Evolutionary conservation across 2,329 filamentous ascomycete genomes (phyloP).

Genomic region (Clathrospora elynae): DNA sequence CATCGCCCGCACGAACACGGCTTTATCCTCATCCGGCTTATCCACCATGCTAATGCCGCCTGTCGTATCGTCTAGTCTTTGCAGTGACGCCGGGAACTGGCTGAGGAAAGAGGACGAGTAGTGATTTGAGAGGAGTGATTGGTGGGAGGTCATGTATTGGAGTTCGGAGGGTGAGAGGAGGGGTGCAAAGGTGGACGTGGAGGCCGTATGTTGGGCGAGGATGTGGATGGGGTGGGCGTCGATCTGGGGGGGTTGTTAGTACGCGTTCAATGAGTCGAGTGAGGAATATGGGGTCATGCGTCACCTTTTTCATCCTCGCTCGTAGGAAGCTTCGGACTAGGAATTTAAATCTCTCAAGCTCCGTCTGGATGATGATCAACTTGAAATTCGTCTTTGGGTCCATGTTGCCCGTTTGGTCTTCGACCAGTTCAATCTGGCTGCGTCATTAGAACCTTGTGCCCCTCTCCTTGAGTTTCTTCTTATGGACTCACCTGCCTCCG

Average conservation of each 20-base stretch:
- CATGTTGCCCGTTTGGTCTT: constrained; percentile 75
- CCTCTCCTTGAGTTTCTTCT: not conserved
- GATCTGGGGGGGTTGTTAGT: constrained; percentile 58
- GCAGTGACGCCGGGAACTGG: constrained; percentile 77
- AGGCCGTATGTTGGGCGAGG: constrained; percentile 53
- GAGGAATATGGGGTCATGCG: not conserved
- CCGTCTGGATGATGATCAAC: constrained; percentile 93
- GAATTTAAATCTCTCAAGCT: constrained; percentile 93
- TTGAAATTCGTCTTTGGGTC: constrained; percentile 90
- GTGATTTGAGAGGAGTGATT: constrained; percentile 81
- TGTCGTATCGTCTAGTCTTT: constrained; percentile 86
- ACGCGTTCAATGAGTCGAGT: not conserved
- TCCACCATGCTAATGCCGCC: constrained; percentile 94
- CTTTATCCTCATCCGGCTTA: constrained; percentile 77
- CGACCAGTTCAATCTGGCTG: constrained; percentile 55
- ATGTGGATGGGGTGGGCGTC: constrained; percentile 78
- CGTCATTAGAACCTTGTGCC: constrained; percentile 23
- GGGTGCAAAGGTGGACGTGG: constrained; percentile 28
- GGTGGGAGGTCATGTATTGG: constrained; percentile 82
- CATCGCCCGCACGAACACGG: constrained; percentile 81
- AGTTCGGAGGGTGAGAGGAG: constrained; percentile 76
- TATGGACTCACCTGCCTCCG: constrained; percentile 42
- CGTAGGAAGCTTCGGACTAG: constrained; percentile 82
- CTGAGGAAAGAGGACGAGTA: constrained; percentile 84
- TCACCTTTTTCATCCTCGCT: constrained; percentile 83